Percentiles rank a stretch among this genome's conserved stretches.
Evolutionary conservation across 164 flowering plant genomes (phyloP).

Genomic region (Chimonanthus praecox): DNA sequence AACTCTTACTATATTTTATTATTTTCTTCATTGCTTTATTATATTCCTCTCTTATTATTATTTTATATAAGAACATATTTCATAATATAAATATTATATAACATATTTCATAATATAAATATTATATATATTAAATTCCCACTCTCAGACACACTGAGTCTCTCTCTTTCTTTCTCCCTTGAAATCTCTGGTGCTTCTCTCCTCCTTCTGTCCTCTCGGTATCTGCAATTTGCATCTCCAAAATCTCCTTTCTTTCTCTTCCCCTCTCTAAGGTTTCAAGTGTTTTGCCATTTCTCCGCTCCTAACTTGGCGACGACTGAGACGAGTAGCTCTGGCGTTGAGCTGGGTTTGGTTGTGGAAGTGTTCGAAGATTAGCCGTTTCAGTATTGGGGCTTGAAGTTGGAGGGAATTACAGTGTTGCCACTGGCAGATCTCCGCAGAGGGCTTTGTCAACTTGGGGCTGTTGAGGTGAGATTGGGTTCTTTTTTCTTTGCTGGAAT

Average conservation of each 20-base stretch:
- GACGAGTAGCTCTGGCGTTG: constrained; percentile 1
- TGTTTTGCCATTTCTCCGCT: constrained; percentile 8
- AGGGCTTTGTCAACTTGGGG: background rate
- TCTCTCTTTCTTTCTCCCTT: constrained; percentile 1
- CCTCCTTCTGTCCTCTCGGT: background rate
- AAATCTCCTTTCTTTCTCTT: background rate
- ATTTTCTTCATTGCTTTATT: background rate
- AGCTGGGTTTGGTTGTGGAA: background rate
- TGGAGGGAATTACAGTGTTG: constrained; percentile 8
- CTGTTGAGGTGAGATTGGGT: constrained; percentile 6
- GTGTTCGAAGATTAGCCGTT: background rate
- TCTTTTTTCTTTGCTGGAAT: background rate
- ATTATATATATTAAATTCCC: constrained; percentile 1
- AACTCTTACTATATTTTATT: background rate
- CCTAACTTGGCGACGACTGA: background rate
- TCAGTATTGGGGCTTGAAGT: constrained; percentile 5
- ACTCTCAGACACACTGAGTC: constrained; percentile 19
- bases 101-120: background rate
- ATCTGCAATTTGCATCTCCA: constrained; percentile 1
- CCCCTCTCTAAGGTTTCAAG: constrained; percentile 7
- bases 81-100: background rate
- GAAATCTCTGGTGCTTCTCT: constrained; percentile 2
- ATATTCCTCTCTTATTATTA: background rate
- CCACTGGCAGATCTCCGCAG: background rate
- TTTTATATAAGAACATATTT: constrained; percentile 1